Evolutionary conservation across 257 asterid species (phyloP), one percentile per base, ranked within the genome.

Genomic region (Sherardia arvensis): DNA sequence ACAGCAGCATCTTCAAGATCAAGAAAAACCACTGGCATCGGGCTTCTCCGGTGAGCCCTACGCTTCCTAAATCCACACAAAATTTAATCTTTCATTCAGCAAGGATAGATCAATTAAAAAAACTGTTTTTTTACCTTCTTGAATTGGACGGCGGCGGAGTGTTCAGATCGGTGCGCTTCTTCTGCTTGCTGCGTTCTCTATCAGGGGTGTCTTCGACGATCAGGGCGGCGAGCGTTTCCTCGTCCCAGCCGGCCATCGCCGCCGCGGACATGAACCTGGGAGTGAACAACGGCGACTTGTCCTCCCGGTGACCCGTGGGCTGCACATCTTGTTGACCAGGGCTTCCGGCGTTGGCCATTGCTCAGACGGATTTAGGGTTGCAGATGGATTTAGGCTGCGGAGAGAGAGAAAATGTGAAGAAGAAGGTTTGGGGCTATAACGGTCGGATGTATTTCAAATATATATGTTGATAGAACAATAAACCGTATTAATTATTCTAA

Each of bases 231-330:
- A 92, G 89, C 11, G 99, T 84, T 73, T 92, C 99, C 74, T 92
- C 97, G 49, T 92, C 99, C 99, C 99, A 92, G 58, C 99, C 99
- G 30, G 99, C 99, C 99, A 87, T 84, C 58, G 87, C 97, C 18
- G 95, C 99, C 26, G 83, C 90, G 1, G 99, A 87, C 74, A 88
- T 77, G 67, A 92, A 92, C 68, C 95, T 65, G 21, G 99, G 99
- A 68, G 95, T 92, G 75, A 92, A 77, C 77, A 87, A 10, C 40
- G 55, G 60, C 18, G 32, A 15, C 2, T n/a, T 30, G 63, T 71
- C 85, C 18, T 68, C 29, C 62, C 66, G 70, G 15, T 73, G 77
- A 21, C 73, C 63, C 12, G n/a, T 4, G 8, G 47, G 14, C 47
- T 68, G 78, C 65, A 73, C 32, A 55, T 63, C 76, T 22, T 74